These are phyloP conservation scores for Lentinus tigrinus DNA, from an alignment of 768 basidiomycete species.

Conservation along the genomic window DNA sequence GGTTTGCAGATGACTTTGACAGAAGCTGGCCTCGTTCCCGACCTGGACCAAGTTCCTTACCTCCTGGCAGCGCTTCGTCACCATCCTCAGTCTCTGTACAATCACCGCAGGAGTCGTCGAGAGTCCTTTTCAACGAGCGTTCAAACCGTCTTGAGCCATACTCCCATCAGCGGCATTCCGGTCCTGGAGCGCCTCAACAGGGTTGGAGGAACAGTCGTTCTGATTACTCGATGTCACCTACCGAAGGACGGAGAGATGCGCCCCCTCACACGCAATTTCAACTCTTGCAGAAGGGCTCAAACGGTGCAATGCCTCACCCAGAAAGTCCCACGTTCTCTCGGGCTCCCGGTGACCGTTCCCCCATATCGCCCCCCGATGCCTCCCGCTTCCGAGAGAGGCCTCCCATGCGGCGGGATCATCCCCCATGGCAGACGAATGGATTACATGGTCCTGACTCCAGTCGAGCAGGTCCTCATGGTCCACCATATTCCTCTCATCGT, in stretches of 20 bases:
- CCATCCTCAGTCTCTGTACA: slow-evolving; percentile 38
- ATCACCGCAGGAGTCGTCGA: slow-evolving; percentile 57
- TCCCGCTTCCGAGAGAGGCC: slow-evolving; percentile 23
- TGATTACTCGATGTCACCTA: slow-evolving; percentile 36
- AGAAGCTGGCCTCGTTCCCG: slow-evolving; percentile 87
- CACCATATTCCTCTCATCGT: neutral
- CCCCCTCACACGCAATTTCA: slow-evolving; percentile 48
- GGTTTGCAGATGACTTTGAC: slow-evolving; percentile 93
- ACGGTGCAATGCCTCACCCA: slow-evolving; percentile 8
- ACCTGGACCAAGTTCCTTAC: slow-evolving; percentile 38
- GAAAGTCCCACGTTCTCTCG: slow-evolving; percentile 13
- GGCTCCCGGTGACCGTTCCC: slow-evolving; percentile 20
- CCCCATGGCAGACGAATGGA: neutral
- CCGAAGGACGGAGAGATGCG: slow-evolving; percentile 49
- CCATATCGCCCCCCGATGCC: slow-evolving; percentile 11
- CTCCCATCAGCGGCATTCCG: slow-evolving; percentile 45
- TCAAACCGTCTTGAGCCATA: slow-evolving; percentile 89
- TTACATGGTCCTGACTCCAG: neutral
- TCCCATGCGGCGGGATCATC: slow-evolving; percentile 19
- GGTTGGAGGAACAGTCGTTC: slow-evolving; percentile 44
- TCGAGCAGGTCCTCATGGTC: neutral
- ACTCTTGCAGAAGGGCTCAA: slow-evolving; percentile 53
- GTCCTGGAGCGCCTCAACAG: slow-evolving; percentile 27
- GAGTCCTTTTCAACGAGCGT: slow-evolving; percentile 93
- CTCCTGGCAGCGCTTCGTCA: slow-evolving; percentile 28